A percentile compares a stretch with the other conserved stretches of the same genome.
Conservation (phyloP, 1,284 basidiomycete genomes). For the Moesziomyces aphidis region DNA sequence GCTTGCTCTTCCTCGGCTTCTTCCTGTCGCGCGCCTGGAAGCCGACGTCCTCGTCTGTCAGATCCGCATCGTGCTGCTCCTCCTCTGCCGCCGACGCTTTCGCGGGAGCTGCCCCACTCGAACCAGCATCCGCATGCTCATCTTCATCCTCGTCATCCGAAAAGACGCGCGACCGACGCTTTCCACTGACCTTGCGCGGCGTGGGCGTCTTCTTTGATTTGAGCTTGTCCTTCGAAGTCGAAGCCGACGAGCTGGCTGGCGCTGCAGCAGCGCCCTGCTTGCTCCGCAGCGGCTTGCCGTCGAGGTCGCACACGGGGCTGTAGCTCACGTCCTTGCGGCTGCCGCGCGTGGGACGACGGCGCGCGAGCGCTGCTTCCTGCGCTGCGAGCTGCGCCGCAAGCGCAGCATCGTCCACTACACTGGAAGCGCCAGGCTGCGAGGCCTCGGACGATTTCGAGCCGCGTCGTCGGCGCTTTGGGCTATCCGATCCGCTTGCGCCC, state of each 20-base stretch:
- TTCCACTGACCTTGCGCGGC: conserved; percentile 7
- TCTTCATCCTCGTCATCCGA: conserved; percentile 29
- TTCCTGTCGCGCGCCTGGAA: conserved; percentile 23
- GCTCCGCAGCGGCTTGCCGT: conserved; percentile 21
- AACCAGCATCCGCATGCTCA: not conserved
- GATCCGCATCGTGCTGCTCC: conserved; percentile 12
- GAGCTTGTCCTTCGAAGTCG: conserved; percentile 9
- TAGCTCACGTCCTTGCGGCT: conserved; percentile 36
- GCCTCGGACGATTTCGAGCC: conserved; percentile 18
- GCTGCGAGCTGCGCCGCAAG: conserved; percentile 34
- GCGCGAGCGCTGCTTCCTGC: conserved; percentile 32
- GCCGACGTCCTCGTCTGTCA: conserved; percentile 33
- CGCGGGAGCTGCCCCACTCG: not conserved
- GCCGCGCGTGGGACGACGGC: conserved; percentile 22
- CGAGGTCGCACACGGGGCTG: conserved; percentile 29
- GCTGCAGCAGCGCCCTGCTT: conserved; percentile 9
- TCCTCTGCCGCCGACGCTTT: not conserved
- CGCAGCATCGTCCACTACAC: conserved; percentile 29
- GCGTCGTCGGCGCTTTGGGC: conserved; percentile 3
- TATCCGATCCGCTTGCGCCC: not conserved
- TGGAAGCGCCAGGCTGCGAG: not conserved
- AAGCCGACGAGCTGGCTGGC: conserved; percentile 1
- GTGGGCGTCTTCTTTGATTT: conserved; percentile 1
- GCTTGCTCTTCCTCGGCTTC: conserved; percentile 12
- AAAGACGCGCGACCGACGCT: conserved; percentile 21